Evolutionary conservation across 2,329 filamentous ascomycete species (phyloP).

Genomic region (Verticillium dahliae): DNA sequence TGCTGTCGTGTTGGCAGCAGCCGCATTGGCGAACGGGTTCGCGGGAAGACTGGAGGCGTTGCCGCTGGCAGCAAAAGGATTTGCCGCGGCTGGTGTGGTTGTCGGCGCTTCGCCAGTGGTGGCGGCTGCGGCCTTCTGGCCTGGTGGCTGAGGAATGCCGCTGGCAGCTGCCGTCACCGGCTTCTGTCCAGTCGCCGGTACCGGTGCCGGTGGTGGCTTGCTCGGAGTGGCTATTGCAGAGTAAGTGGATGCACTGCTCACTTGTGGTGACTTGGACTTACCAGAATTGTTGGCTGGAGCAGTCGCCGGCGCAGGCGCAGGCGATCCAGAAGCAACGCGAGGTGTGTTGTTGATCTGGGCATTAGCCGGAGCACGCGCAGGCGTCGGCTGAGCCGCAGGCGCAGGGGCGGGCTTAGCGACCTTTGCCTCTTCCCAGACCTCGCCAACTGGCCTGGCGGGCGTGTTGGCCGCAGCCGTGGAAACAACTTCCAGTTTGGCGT

Average conservation of each 20-base stretch:
- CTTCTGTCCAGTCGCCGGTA: background rate
- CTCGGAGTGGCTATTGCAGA: slow-evolving; percentile 2
- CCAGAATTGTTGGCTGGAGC: slow-evolving; percentile 8
- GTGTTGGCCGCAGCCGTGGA: slow-evolving; percentile 79
- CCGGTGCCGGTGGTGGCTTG: slow-evolving; percentile 1
- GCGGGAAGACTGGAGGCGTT: background rate
- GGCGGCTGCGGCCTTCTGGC: slow-evolving; percentile 2
- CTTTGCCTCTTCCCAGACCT: slow-evolving; percentile 83
- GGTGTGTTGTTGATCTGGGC: slow-evolving; percentile 2
- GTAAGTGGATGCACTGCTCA: background rate
- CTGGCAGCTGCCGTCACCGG: slow-evolving; percentile 2
- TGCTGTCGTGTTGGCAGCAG: slow-evolving; percentile 4
- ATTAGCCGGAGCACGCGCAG: slow-evolving; percentile 5
- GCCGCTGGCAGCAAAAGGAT: background rate
- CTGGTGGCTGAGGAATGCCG: slow-evolving; percentile 5
- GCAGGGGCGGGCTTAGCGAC: slow-evolving; percentile 20
- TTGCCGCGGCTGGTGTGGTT: background rate
- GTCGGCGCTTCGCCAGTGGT: background rate
- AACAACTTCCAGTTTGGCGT: slow-evolving; percentile 71
- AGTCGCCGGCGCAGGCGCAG: slow-evolving; percentile 11
- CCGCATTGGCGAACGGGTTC: slow-evolving; percentile 8
- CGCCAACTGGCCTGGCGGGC: slow-evolving; percentile 72
- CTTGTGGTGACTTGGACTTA: slow-evolving; percentile 2
- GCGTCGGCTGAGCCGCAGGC: slow-evolving; percentile 2
- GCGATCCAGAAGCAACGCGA: background rate